These are phyloP conservation scores for Pseudozyma hubeiensis DNA, from an alignment of 1,284 basidiomycete species.

Conservation along the genomic window DNA sequence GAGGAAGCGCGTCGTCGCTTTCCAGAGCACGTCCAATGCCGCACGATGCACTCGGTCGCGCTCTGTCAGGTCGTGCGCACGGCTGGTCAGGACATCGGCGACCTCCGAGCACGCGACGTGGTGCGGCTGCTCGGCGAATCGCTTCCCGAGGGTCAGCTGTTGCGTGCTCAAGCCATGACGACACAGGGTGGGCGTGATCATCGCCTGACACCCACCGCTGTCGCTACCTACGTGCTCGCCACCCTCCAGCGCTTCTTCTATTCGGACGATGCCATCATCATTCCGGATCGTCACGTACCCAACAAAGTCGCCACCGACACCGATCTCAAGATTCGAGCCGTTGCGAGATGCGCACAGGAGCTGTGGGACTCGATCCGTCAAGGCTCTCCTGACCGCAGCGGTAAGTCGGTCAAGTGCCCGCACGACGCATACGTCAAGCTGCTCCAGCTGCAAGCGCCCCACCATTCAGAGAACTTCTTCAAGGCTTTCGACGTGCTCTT, in stretches of 20 bases:
- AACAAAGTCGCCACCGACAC: constrained; percentile 49
- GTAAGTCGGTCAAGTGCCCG: constrained; percentile 52
- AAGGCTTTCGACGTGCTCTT: constrained; percentile 56
- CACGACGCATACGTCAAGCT: constrained; percentile 66
- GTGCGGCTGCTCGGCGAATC: constrained; percentile 43
- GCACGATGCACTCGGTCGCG: constrained; percentile 63
- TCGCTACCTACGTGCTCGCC: constrained; percentile 58
- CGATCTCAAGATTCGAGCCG: constrained; percentile 44
- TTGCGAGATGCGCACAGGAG: constrained; percentile 44
- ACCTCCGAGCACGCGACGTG: constrained; percentile 54
- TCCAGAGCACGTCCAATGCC: constrained; percentile 57
- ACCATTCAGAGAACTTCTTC: constrained; percentile 48
- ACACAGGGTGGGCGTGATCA: constrained; percentile 38
- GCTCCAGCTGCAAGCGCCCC: constrained; percentile 53
- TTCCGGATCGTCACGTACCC: constrained; percentile 53
- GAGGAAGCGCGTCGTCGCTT: constrained; percentile 50
- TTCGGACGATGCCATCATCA: constrained; percentile 51
- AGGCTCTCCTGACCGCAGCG: constrained; percentile 33
- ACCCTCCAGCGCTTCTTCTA: constrained; percentile 61
- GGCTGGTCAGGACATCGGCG: constrained; percentile 49
- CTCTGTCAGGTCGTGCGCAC: constrained; percentile 51
- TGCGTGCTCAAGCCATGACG: constrained; percentile 22
- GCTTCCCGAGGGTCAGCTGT: constrained; percentile 50
- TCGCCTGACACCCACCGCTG: constrained; percentile 52
- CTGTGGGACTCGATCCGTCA: constrained; percentile 56